Percentiles rank a stretch among this genome's conserved stretches.
These are phyloP conservation scores for Dioscorea dumetorum DNA, from an alignment of 106 monocot species.

Conservation along the genomic window DNA sequence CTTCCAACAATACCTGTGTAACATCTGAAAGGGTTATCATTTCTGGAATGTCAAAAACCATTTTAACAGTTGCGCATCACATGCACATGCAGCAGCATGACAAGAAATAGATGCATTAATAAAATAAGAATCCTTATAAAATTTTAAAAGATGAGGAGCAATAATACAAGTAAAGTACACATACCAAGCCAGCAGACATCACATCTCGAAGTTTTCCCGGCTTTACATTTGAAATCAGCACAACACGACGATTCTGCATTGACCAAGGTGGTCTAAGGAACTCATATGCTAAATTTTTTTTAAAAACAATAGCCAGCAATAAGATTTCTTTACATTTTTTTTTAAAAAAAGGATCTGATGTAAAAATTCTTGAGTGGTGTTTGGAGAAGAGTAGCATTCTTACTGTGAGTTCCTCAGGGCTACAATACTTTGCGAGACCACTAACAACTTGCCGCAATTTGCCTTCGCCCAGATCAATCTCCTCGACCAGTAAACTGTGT, in stretches of 20 bases:
- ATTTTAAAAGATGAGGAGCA: neutral
- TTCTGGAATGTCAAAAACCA: no score
- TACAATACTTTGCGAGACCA: conserved; percentile 90
- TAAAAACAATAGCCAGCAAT: neutral
- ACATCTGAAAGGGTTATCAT: no score
- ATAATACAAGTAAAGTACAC: neutral
- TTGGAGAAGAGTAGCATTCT: conserved; percentile 11
- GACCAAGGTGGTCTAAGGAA: conserved; percentile 1
- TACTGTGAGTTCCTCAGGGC: conserved; percentile 74
- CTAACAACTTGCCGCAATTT: conserved; percentile 92
- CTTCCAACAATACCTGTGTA: no score
- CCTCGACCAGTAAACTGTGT: conserved; percentile 86
- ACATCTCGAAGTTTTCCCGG: conserved; percentile 95
- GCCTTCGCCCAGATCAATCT: conserved; percentile 87
- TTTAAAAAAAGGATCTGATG: no score
- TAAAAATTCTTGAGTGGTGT: no score
- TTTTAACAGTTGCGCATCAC: neutral
- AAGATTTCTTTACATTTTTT: neutral
- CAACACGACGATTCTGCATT: conserved; percentile 76
- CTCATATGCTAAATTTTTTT: neutral
- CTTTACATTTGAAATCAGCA: conserved; percentile 90
- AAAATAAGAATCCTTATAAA: neutral
- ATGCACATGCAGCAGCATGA: neutral
- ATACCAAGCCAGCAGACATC: conserved; percentile 92
- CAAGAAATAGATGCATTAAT: neutral